Conservation (phyloP, 495 filamentous ascomycete species). For the Lasiosphaeria miniovina region DNA sequence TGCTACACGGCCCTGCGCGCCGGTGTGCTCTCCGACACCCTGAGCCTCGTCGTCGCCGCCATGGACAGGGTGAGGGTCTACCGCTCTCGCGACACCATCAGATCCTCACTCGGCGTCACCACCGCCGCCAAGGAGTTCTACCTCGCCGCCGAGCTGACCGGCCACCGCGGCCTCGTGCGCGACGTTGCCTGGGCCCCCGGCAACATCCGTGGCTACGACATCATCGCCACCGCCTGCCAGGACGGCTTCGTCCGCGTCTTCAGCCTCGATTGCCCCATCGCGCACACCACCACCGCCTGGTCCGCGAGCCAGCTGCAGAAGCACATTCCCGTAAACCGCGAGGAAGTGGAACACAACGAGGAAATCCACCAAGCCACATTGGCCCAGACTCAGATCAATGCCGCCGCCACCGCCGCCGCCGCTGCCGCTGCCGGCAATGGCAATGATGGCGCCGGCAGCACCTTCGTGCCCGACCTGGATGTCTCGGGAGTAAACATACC, state of each 20-base stretch:
- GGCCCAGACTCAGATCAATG: not conserved
- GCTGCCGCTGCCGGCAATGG: not conserved
- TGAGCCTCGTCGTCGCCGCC: constrained; percentile 77
- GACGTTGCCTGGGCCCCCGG: constrained; percentile 92
- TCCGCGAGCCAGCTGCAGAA: constrained; percentile 28
- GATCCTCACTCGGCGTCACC: constrained; percentile 46
- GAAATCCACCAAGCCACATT: too few relatives aligned
- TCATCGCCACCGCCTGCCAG: constrained; percentile 87
- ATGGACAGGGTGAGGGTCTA: constrained; percentile 80
- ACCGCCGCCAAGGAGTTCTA: constrained; percentile 66
- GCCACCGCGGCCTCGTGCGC: constrained; percentile 73
- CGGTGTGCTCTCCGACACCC: constrained; percentile 67
- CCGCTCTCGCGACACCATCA: constrained; percentile 61
- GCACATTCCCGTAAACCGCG: not conserved
- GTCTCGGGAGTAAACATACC: too few relatives aligned
- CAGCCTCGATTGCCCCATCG: constrained; percentile 61
- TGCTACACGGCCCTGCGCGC: constrained; percentile 73
- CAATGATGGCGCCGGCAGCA: too few relatives aligned
- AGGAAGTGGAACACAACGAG: too few relatives aligned
- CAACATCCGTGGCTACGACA: constrained; percentile 79
- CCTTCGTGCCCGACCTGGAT: too few relatives aligned
- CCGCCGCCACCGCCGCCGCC: not conserved
- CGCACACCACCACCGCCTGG: constrained; percentile 22
- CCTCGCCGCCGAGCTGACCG: constrained; percentile 65
- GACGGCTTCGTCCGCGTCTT: constrained; percentile 87